Conservation (phyloP, 1,284 basidiomycete genomes). For the Athelia sp. region DNA sequence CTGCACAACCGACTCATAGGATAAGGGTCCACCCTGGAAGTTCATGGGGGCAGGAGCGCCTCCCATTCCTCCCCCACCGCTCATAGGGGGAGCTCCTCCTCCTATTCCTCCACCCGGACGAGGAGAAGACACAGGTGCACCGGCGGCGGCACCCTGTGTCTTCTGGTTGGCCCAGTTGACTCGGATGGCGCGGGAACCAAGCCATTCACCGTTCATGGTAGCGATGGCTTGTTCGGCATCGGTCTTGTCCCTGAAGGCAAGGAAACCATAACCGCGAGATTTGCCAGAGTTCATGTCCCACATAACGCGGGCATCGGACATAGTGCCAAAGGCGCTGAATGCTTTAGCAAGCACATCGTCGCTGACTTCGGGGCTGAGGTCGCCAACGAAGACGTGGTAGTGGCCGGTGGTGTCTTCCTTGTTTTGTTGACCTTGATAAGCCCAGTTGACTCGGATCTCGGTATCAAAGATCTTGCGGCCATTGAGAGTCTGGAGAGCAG, state of each 20-base stretch:
- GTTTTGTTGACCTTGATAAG: constrained; percentile 93
- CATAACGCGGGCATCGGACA: constrained; percentile 98
- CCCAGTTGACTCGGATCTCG: constrained; percentile 97
- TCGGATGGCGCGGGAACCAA: constrained; percentile 94
- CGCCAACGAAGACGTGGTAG: constrained; percentile 97
- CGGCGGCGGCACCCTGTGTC: constrained; percentile 63
- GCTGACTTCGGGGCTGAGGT: constrained; percentile 96
- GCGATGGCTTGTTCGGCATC: constrained; percentile 98
- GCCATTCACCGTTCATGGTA: constrained; percentile 99
- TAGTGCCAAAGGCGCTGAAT: constrained; percentile 89
- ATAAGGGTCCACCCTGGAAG: constrained; percentile 80
- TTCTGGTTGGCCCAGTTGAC: constrained; percentile 99
- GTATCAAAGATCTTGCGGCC: constrained; percentile 98
- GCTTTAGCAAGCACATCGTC: constrained; percentile 96
- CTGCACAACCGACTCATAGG: constrained; percentile 83
- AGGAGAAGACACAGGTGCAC: constrained; percentile 29
- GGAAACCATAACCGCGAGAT: constrained; percentile 91
- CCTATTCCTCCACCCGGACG: constrained; percentile 21
- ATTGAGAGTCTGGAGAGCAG: constrained; percentile 93
- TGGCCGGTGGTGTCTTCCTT: constrained; percentile 96
- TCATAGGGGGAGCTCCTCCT: too few species aligned
- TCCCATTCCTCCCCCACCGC: constrained; percentile 26
- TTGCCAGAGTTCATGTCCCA: constrained; percentile 99
- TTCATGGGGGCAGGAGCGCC: constrained; percentile 79
- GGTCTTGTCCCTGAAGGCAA: constrained; percentile 92